Evolutionary conservation across 2,329 filamentous ascomycete genomes (phyloP).

Genomic region (Nannizziopsis barbatae): DNA sequence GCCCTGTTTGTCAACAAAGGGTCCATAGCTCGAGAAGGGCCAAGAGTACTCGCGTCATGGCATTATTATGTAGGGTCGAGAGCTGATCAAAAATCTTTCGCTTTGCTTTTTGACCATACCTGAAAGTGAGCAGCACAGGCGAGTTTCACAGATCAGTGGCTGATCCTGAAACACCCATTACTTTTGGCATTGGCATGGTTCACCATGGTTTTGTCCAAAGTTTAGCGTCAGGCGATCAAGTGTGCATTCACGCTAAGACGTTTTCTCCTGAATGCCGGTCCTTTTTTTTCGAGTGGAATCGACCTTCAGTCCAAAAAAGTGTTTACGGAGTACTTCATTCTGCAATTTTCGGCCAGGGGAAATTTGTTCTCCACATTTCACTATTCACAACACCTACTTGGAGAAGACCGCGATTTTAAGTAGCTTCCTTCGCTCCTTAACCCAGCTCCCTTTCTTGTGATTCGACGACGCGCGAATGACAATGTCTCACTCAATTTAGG

Average conservation of each 20-base stretch:
- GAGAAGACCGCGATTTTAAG: too few relatives aligned
- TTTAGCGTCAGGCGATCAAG: slow-evolving; percentile 14
- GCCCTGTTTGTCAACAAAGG: background rate
- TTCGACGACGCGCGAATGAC: background rate
- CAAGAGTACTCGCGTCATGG: background rate
- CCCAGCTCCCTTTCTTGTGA: background rate
- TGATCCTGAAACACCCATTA: slow-evolving; percentile 8
- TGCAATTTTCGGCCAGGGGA: slow-evolving; percentile 9
- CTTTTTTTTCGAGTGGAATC: too few relatives aligned
- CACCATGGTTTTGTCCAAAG: slow-evolving; percentile 7
- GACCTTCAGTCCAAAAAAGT: background rate
- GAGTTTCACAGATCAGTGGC: slow-evolving; percentile 6
- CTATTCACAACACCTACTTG: background rate
- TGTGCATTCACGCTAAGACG: slow-evolving; percentile 12
- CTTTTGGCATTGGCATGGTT: slow-evolving; percentile 8
- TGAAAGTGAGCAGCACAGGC: background rate
- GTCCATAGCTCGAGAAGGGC: too few relatives aligned
- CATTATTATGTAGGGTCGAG: background rate
- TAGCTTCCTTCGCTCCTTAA: background rate
- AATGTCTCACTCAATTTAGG: slow-evolving; percentile 10
- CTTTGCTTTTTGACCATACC: too few relatives aligned
- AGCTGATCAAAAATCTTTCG: too few relatives aligned
- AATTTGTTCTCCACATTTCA: background rate
- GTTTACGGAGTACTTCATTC: background rate
- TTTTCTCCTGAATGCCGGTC: background rate